Percentiles rank a stretch among this genome's conserved stretches.
phyloP scores from a whole-genome alignment of 345 rosid genomes.

The Psidium guajava region DNA sequence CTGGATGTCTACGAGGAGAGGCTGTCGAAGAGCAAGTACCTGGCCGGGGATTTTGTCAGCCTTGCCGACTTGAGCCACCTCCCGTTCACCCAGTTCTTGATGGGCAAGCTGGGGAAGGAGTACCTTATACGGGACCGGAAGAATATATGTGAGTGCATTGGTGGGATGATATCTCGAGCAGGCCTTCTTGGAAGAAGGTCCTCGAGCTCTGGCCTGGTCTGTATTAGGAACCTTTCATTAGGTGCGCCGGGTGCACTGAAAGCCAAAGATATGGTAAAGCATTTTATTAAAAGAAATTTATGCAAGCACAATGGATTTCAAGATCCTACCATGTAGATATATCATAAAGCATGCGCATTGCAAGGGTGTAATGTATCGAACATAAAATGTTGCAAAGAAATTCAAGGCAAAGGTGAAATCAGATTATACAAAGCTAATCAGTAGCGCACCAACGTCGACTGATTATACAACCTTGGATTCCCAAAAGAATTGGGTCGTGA shows the following conservation, averaged over 20 bases:
- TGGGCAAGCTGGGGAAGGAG: constrained; percentile 37
- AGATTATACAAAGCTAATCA: not conserved
- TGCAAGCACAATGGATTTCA: not conserved
- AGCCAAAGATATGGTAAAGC: too few species aligned
- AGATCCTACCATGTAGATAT: not conserved
- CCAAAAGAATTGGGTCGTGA: not conserved
- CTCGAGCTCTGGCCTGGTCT: constrained; percentile 9
- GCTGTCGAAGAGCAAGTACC: constrained; percentile 46
- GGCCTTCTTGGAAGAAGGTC: constrained; percentile 57
- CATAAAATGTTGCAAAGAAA: not conserved
- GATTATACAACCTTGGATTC: too few species aligned
- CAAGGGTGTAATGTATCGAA: too few species aligned
- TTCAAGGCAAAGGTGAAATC: not conserved
- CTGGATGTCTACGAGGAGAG: constrained; percentile 59
- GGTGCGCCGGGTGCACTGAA: not conserved
- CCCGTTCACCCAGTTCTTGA: constrained; percentile 46
- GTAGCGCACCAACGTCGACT: not conserved
- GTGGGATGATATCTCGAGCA: constrained; percentile 57
- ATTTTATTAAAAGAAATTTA: not conserved
- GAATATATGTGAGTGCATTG: constrained; percentile 57
- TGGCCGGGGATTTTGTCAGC: constrained; percentile 61
- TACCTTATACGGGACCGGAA: constrained; percentile 41
- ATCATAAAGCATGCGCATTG: not conserved
- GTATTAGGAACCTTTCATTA: not conserved
- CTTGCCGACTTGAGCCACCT: constrained; percentile 71